Evolutionary conservation across 768 basidiomycete genomes (phyloP).

Genomic region (Trametes elegans): DNA sequence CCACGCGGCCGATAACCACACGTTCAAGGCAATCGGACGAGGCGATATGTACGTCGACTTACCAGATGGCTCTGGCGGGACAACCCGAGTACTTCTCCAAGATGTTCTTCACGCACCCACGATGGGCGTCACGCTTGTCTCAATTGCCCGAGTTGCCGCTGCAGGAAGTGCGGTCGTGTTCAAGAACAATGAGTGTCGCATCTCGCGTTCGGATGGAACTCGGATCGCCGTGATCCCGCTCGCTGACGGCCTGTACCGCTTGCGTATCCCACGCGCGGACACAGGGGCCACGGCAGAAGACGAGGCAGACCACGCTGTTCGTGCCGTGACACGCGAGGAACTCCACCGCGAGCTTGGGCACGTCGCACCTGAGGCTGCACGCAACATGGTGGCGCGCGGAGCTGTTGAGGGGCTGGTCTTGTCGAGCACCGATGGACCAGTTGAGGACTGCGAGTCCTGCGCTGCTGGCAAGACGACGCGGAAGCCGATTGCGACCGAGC

Average conservation of each 20-base stretch:
- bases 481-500: constrained; percentile 29
- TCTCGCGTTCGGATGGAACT: not conserved
- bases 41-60: constrained; percentile 25
- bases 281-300: not conserved
- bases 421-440: not conserved
- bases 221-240: not conserved
- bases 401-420: constrained; percentile 33
- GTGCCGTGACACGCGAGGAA: constrained; percentile 15
- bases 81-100: constrained; percentile 1
- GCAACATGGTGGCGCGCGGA: constrained; percentile 28
- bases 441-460: constrained; percentile 43
- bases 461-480: constrained; percentile 39
- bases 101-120: constrained; percentile 26
- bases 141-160: constrained; percentile 14
- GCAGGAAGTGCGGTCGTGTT: constrained; percentile 10
- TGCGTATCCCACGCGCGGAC: not conserved
- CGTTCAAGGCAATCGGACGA: constrained; percentile 24
- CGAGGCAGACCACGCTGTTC: not conserved
- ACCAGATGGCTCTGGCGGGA: constrained; percentile 17
- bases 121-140: constrained; percentile 24
- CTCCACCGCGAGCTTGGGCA: constrained; percentile 37
- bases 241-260: constrained; percentile 1
- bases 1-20: constrained; percentile 25
- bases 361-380: constrained; percentile 27
- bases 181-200: constrained; percentile 5